phyloP scores from a whole-genome alignment of 202 grass and related monocot genomes.

The Digitaria exilis region DNA sequence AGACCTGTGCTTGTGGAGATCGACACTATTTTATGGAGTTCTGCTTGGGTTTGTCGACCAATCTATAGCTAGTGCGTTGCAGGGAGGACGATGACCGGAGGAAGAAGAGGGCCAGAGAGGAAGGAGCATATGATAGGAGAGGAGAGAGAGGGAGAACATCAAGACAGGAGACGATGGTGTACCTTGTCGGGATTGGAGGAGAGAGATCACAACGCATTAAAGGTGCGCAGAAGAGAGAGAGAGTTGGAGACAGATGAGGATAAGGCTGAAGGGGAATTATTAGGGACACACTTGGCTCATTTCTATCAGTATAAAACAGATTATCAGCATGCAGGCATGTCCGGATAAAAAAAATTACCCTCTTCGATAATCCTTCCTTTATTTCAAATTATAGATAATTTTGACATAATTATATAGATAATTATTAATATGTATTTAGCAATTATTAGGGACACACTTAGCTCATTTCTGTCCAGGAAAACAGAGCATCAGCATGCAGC shows the following conservation, averaged over 20 bases:
- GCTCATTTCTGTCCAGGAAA: too few species aligned
- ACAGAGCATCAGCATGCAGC: too few species aligned
- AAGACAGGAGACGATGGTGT: conserved; percentile 57
- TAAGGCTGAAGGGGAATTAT: conserved; percentile 37
- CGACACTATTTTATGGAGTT: conserved; percentile 62
- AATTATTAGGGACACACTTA: too few species aligned
- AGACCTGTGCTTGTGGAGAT: conserved; percentile 28
- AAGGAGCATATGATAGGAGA: conserved; percentile 45
- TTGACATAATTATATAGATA: too few species aligned
- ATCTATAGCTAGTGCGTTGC: conserved; percentile 35
- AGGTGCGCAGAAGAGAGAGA: neutral
- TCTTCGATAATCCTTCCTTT: too few species aligned
- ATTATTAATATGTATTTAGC: too few species aligned
- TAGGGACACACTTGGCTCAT: conserved; percentile 20
- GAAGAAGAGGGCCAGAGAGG: conserved; percentile 22
- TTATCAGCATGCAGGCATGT: neutral
- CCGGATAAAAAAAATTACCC: neutral
- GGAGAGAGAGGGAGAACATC: conserved; percentile 24
- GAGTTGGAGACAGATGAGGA: conserved; percentile 5
- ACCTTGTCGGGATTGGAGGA: conserved; percentile 64
- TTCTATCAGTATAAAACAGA: conserved; percentile 6
- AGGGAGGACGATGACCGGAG: conserved; percentile 39
- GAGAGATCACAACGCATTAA: conserved; percentile 58
- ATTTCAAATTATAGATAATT: too few species aligned
- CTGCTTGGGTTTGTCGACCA: conserved; percentile 42